A percentile compares a stretch with the other conserved stretches of the same genome.
Conservation (phyloP, 2,329 filamentous ascomycete genomes). For the Beauveria varroae region DNA sequence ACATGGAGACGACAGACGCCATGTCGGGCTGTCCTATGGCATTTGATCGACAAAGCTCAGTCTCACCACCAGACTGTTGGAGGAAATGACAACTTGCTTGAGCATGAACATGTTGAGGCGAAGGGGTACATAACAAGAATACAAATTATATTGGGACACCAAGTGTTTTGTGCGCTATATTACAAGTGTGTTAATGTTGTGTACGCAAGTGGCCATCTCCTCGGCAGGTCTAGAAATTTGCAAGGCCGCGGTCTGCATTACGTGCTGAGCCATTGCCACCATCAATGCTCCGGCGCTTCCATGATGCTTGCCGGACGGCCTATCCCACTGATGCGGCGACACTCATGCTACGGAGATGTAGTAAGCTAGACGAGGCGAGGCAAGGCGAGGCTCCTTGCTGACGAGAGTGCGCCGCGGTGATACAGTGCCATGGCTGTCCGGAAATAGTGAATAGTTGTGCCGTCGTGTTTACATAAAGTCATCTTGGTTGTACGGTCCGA, state of each 20-base stretch:
- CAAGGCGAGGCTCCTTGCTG: neutral
- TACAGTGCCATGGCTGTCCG: neutral
- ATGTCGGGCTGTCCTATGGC: neutral
- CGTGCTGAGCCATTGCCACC: neutral
- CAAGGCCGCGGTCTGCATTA: neutral
- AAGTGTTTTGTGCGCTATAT: neutral
- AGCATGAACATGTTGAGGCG: neutral
- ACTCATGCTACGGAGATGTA: neutral
- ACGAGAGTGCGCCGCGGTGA: neutral
- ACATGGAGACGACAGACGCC: no score
- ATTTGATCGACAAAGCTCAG: neutral
- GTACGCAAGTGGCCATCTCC: neutral
- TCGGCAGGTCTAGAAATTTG: neutral
- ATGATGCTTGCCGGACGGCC: neutral
- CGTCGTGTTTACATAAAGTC: neutral
- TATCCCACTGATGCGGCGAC: neutral
- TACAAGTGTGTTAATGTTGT: neutral
- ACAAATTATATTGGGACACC: neutral
- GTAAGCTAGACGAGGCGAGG: neutral
- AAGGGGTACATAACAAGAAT: neutral
- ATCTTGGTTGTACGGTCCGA: neutral
- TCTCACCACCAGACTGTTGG: neutral
- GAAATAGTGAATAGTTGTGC: neutral
- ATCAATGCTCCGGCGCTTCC: neutral
- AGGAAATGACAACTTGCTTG: neutral